Percentiles rank a stretch among this genome's conserved stretches.
Conservation (phyloP, 2,329 filamentous ascomycete species). For the Cytospora schulzeri region DNA sequence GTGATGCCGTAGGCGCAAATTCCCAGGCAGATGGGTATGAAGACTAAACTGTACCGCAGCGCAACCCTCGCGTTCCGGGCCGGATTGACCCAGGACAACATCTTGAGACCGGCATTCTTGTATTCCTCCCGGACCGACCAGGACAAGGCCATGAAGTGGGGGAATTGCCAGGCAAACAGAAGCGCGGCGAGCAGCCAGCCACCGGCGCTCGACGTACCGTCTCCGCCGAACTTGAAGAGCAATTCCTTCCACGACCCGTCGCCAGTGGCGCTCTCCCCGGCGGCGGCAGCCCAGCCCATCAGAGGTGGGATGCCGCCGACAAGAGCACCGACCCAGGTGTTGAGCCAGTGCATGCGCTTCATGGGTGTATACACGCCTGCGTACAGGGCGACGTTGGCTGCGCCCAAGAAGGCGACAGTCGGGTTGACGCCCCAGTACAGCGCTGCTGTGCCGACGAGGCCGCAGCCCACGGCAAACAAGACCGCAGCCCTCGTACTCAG, state of each 20-base stretch:
- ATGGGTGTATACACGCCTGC: conserved; percentile 91
- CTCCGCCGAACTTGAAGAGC: conserved; percentile 58
- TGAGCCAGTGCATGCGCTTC: conserved; percentile 82
- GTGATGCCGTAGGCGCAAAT: conserved; percentile 81
- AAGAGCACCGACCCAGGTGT: conserved; percentile 93
- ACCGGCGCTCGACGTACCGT: conserved; percentile 63
- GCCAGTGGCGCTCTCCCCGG: conserved; percentile 79
- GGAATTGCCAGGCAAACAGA: conserved; percentile 95
- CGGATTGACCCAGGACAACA: conserved; percentile 87
- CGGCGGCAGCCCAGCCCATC: conserved; percentile 97
- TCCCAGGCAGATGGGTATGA: conserved; percentile 82
- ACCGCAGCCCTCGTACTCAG: conserved; percentile 72
- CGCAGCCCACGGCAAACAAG: conserved; percentile 77
- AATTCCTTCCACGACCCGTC: conserved; percentile 78
- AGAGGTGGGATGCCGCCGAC: conserved; percentile 92
- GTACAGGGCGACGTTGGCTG: conserved; percentile 84
- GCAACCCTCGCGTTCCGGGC: conserved; percentile 84
- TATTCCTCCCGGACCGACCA: conserved; percentile 92
- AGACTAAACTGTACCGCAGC: conserved; percentile 79
- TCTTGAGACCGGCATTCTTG: conserved; percentile 65
- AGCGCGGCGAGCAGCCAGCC: conserved; percentile 87
- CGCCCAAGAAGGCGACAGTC: conserved; percentile 84
- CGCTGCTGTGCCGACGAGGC: conserved; percentile 66
- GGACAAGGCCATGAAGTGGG: conserved; percentile 94
- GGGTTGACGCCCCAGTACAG: conserved; percentile 92